phyloP scores from a whole-genome alignment of 108 stramenopile genomes.

The Skeletonema potamos region DNA sequence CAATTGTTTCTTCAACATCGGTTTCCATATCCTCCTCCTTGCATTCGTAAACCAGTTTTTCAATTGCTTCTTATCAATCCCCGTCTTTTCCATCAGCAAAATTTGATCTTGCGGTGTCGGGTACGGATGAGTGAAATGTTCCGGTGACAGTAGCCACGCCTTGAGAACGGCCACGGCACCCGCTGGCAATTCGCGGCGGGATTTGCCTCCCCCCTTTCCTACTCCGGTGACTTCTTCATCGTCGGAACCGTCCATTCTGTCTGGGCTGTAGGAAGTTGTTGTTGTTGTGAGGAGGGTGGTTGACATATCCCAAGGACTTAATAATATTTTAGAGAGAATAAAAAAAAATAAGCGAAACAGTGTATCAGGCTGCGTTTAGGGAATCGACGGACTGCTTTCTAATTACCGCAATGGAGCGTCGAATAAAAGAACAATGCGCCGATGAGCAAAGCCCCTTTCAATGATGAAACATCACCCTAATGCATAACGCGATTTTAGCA shows the following conservation, averaged over 20 bases:
- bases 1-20: constrained; percentile 90
- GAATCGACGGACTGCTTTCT: too few species aligned
- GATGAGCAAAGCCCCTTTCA: too few species aligned
- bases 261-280: not conserved
- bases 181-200: constrained; percentile 88
- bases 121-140: constrained; percentile 93
- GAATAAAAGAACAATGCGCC: too few species aligned
- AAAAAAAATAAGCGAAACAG: too few species aligned
- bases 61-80: constrained; percentile 94
- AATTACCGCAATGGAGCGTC: too few species aligned
- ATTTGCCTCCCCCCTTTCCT: constrained; percentile 58
- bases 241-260: not conserved
- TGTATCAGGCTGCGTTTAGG: too few species aligned
- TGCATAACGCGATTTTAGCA: too few species aligned
- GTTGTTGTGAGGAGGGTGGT: not conserved
- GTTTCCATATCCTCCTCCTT: constrained; percentile 93
- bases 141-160: constrained; percentile 88
- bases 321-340: too few species aligned
- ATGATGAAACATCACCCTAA: too few species aligned
- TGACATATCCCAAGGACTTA: not conserved
- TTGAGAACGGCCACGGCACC: constrained; percentile 90
- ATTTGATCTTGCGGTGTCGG: constrained; percentile 91
- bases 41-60: constrained; percentile 98
- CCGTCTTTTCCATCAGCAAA: constrained; percentile 92
- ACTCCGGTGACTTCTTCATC: not conserved